Conservation (phyloP, 1,284 basidiomycete genomes). For the Inonotus hispidus region DNA sequence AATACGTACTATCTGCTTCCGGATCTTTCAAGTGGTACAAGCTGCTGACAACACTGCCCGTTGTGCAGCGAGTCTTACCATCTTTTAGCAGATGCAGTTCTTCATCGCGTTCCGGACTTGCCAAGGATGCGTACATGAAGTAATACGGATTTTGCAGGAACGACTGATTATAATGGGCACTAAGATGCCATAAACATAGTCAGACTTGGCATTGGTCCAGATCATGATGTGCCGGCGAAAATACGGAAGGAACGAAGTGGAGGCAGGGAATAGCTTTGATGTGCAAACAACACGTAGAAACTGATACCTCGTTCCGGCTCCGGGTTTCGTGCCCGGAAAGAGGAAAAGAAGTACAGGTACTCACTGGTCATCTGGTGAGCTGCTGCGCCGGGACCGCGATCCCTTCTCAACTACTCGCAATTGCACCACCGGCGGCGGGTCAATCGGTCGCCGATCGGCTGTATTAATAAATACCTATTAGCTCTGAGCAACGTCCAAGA, state of each 20-base stretch:
- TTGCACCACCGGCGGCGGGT: constrained; percentile 96
- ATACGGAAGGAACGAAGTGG: background rate
- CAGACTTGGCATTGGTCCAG: background rate
- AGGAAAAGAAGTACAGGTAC: constrained; percentile 14
- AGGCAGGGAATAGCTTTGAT: background rate
- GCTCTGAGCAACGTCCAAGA: background rate
- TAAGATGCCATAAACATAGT: background rate
- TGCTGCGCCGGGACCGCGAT: constrained; percentile 29
- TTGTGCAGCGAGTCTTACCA: constrained; percentile 85
- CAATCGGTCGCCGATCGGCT: constrained; percentile 92
- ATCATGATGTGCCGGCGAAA: background rate
- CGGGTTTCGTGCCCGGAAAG: constrained; percentile 1
- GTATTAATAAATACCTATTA: constrained; percentile 17
- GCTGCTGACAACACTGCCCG: constrained; percentile 85
- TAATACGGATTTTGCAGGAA: constrained; percentile 89
- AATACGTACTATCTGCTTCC: constrained; percentile 35
- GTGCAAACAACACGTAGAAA: background rate
- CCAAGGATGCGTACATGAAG: constrained; percentile 89
- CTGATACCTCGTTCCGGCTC: background rate
- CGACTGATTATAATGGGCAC: constrained; percentile 35
- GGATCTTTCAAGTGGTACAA: constrained; percentile 95
- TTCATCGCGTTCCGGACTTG: constrained; percentile 84
- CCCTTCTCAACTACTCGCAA: constrained; percentile 78
- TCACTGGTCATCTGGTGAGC: constrained; percentile 20
- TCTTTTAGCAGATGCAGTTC: constrained; percentile 93